Base-by-base conservation (phyloP, 495 filamentous ascomycete genomes). In the Tuber melanosporum region DNA sequence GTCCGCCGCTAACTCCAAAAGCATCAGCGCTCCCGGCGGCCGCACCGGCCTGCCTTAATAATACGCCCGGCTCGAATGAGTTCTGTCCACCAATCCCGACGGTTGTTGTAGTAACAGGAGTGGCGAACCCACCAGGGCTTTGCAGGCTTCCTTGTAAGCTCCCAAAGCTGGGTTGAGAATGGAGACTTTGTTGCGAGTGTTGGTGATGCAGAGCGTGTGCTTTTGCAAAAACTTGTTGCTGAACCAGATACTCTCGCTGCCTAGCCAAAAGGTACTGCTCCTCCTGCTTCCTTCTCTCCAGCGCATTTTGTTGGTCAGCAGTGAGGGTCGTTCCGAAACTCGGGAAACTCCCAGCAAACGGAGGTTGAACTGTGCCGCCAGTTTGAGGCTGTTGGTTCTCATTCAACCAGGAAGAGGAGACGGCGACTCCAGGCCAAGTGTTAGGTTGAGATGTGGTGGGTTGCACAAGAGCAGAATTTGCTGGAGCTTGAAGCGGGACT, bases 291-390 rank as follows among this genome's bases (percentile, higher is more conserved):
- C 96, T 88, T 62, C 95, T 88, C 84, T 99, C 95, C 15, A 99
- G 87, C 22, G 95, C 95, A 84, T 99, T 99, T 82, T 99, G 95
- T 85, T 99, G 95, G 80, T 97, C 94, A 0, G 95, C 95, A 3
- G 95, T 98, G 79, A 99, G 86, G 19, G 96, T 98, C 22, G 96
- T 94, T n/a, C 95, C 95, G 83, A 98, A 99, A 81, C 92, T 97
- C 3, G 95, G 95, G 85, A 99, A 98, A 74, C 92, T 93, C 75
- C 89, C 92, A 15, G 94, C 93, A 82, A 99, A 97, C n/a, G 95
- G 95, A 71, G 95, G 95, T 76, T 98, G 93, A 71, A 93, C 92
- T 47, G 91, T 87, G 44, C 91, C 89, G 62, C 88, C 75, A 45
- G 86, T 83, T 49, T 79, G 45, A 71, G 74, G 76, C 57, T 80